Evolutionary conservation across 2,329 filamentous ascomycete genomes (phyloP), one percentile per base, ranked within the genome.

Genomic region (Chaetomiaceae sp.): DNA sequence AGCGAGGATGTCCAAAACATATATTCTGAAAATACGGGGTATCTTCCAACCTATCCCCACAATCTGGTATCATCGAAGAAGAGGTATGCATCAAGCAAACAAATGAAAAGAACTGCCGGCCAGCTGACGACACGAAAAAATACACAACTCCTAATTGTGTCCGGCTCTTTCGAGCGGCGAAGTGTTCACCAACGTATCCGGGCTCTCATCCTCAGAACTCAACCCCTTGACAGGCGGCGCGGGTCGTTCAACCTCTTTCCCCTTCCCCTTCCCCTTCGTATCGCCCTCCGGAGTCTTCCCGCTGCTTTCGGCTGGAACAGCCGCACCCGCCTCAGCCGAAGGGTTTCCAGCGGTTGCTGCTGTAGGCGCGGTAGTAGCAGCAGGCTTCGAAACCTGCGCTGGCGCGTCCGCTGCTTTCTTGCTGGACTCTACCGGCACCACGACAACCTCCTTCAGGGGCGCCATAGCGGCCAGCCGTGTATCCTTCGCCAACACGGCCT

Each of bases 401-500:
- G 33, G 13, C 27, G 10, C 16, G 1, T 25, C 2, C 18, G 5
- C 21, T 11, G 16, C 10, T 5, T 18, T 9, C 27, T 33, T 21
- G 29, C 13, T 14, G 1, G n/a, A 11, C 16, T 32, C 18, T 4
- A 29, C 33, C 34, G 34, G n/a, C 10, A 9, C 33, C 4, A 29
- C 11, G 23, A 27, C 38, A 18, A 27, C 38, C 21, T 7, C 14
- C 9, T 41, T 66, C 21, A 72, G 55, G 5, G 69, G 65, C 1
- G 58, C 65, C 1, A 62, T 65, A 8, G 55, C 56, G 21, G 61
- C 63, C n/a, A 78, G 67, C 14, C 73, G 67, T 33, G 61, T 60
- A 49, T 77, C 73, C 7, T 58, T 54, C 21, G 61, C 64, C 13
- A 75, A 27, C 8, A 78, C 61, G 3, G 67, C 68, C 49, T 66